phyloP scores from a whole-genome alignment of 148 eudicot species.

The Pouteria glomerata region DNA sequence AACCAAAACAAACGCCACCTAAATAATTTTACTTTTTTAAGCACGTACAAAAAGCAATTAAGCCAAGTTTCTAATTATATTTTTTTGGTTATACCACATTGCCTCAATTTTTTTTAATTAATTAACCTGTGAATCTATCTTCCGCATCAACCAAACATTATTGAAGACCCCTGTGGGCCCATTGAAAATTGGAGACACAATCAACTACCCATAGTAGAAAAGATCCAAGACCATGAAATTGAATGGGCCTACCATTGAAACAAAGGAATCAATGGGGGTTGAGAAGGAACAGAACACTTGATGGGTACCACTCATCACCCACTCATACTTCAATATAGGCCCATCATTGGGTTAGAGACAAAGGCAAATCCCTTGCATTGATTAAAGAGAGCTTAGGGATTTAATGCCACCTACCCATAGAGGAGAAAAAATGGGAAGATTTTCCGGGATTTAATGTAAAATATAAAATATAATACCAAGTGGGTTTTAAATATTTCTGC shows the following conservation, averaged over 20 bases:
- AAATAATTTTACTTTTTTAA: too few relatives aligned
- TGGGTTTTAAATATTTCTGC: background rate
- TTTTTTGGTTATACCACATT: too few relatives aligned
- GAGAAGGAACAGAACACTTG: slow-evolving; percentile 5
- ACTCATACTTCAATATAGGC: slow-evolving; percentile 14
- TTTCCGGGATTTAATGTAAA: background rate
- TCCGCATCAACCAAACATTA: background rate
- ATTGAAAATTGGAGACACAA: background rate
- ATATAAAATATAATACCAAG: background rate
- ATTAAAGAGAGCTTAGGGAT: background rate
- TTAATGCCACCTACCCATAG: background rate
- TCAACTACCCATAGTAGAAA: background rate
- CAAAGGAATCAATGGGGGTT: slow-evolving; percentile 1
- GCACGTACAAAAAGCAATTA: too few relatives aligned
- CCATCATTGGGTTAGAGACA: slow-evolving; percentile 11
- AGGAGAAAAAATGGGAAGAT: background rate
- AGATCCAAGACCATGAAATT: background rate
- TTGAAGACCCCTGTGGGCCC: background rate
- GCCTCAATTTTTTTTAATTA: too few relatives aligned
- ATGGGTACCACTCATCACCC: slow-evolving; percentile 10
- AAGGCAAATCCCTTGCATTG: background rate
- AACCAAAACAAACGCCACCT: too few relatives aligned
- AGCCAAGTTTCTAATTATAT: too few relatives aligned
- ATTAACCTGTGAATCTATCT: too few relatives aligned
- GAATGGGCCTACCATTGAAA: slow-evolving; percentile 10